Evolutionary conservation across 441 rosid species (phyloP), one percentile per base, ranked within the genome.

Genomic region (Erysimum pusillum): DNA sequence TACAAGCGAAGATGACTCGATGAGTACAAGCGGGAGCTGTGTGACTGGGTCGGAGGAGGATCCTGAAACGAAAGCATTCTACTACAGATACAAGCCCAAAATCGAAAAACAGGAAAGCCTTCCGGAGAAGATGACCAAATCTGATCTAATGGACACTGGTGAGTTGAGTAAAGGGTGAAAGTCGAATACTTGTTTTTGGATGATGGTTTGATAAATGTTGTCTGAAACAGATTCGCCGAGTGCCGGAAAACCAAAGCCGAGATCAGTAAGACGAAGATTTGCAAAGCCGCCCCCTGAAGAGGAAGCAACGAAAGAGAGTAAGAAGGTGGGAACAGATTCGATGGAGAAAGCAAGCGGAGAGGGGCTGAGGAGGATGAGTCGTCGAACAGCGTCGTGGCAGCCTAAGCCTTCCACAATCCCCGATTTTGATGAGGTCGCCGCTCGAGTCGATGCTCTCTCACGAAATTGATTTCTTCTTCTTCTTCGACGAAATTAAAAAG

Each of bases 221-320:
- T n/a, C n/a, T n/a, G n/a, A n/a, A n/a, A n/a, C n/a, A n/a, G n/a
- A n/a, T n/a, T n/a, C n/a, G n/a, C 32, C 18, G 1, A 54, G 13
- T 15, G 85, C 69, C 71, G 67, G 78, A 8, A 85, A 78, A 73
- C 83, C 89, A 36, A 85, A 79, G 75, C 92, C 91, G 39, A 85
- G 82, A 81, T 89, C 94, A 59, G 87, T 86, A 70, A 80, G 92
- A 75, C 82, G 83, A 46, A 79, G 84, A 73, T 70, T 71, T 42
- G 77, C 76, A 53, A 86, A 81, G 42, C 83, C 67, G 5, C 79
- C 83, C 2, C 78, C 74, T 5, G 86, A 15, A 51, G 31, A 1
- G 82, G 61, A 67, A 32, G 20, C 79, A 58, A 5, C 41, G 71
- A 75, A 70, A 18, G n/a, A 56, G 28, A 73, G 56, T 22, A 22